Evolutionary conservation across 2,329 filamentous ascomycete genomes (phyloP).

Genomic region (Rhynchosporium graminicola): DNA sequence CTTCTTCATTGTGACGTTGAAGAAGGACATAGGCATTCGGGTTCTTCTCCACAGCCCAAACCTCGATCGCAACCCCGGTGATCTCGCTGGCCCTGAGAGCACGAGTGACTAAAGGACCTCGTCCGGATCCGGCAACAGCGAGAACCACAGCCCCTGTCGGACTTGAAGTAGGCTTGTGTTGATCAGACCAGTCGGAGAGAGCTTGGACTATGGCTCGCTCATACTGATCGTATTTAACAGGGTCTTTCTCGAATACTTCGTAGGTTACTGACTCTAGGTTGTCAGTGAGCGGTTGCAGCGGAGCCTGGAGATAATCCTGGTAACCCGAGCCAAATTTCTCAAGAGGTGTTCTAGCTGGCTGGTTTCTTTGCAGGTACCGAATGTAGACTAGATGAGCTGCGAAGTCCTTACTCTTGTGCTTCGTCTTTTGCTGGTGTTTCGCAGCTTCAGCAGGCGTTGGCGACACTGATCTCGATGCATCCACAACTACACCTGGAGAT

Average conservation of each 20-base stretch:
- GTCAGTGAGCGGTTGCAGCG: conserved; percentile 90
- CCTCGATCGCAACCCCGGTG: conserved; percentile 75
- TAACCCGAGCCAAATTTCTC: conserved; percentile 73
- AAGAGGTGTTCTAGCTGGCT: conserved; percentile 64
- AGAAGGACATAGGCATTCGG: conserved; percentile 95
- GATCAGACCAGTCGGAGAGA: conserved; percentile 73
- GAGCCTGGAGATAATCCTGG: conserved; percentile 95
- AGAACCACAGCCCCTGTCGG: conserved; percentile 74
- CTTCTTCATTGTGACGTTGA: conserved; percentile 76
- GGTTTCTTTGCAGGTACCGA: conserved; percentile 78
- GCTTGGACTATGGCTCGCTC: conserved; percentile 81
- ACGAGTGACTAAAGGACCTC: conserved; percentile 87
- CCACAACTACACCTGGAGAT: conserved; percentile 46
- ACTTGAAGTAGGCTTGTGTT: conserved; percentile 73
- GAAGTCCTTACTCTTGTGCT: conserved; percentile 52
- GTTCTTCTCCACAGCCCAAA: conserved; percentile 97
- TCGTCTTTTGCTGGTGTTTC: conserved; percentile 43
- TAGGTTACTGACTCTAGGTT: conserved; percentile 97
- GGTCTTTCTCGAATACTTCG: conserved; percentile 97
- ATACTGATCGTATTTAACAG: conserved; percentile 97
- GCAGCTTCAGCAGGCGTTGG: conserved; percentile 69
- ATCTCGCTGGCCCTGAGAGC: conserved; percentile 77
- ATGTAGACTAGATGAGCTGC: conserved; percentile 78
- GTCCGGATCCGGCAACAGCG: conserved; percentile 89
- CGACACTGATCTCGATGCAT: conserved; percentile 41